Base-by-base conservation (phyloP, 768 basidiomycete species). In the Austroboletus eburneus region DNA sequence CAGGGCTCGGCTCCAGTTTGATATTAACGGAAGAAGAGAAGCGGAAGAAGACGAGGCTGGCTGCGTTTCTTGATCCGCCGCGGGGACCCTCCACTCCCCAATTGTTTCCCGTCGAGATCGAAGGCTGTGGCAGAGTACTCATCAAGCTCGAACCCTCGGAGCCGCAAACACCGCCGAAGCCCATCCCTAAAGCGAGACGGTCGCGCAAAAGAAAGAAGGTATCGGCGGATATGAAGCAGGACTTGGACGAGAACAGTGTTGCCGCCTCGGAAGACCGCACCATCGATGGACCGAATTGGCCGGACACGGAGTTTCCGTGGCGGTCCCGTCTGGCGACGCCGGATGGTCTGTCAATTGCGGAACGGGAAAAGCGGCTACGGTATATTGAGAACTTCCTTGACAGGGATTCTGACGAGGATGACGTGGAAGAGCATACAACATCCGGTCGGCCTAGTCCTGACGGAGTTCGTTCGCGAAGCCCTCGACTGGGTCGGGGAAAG, bases 251-350 rank as follows among this genome's bases (percentile, higher is more conserved):
- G 29, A 49, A 49, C 4, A 46, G 39, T 17, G 35, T 46, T 37
- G 44, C 54, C 39, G 57, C 52, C 34, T 45, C 52, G 42, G 55
- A 59, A 17, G 72, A 72, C 30, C 65, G 65, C n/a, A 52, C 59
- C 5, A 39, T 60, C 2, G 75, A 77, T 29, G 75, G 67, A 43
- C 85, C 87, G 9, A 83, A 87, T 58, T 91, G 89, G 88, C 83
- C 83, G 7, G 89, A 91, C 56, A 54, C 71, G 8, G 80, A 81
- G 64, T 90, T 89, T 57, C 88, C 89, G 18, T 91, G 88, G 89
- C 76, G 76, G 40, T 59, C 83, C 52, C 72, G 81, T 44, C 72
- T 69, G n/a, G 72, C 78, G 51, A 76, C 83, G 59, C 73, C 76
- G 25, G 68, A 69, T 20, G 77, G 80, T 40, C 53, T 72, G 38